Evolutionary conservation across 345 rosid genomes (phyloP).

Genomic region (Ricinus communis): DNA sequence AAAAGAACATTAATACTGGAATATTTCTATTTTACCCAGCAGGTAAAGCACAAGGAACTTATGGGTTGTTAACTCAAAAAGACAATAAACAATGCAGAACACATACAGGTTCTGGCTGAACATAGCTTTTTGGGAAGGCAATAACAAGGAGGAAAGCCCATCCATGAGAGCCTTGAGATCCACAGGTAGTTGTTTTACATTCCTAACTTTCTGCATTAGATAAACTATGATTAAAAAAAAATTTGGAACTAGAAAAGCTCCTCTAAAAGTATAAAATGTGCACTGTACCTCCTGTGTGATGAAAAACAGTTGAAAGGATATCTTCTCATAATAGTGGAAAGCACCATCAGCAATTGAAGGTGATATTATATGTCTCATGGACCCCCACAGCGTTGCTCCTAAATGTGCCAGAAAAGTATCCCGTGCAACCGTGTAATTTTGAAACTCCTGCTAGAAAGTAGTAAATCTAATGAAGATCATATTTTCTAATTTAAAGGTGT

Average conservation of each 20-base stretch:
- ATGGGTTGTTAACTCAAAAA: neutral
- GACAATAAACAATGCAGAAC: slow-evolving; percentile 19
- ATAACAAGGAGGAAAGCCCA: slow-evolving; percentile 82
- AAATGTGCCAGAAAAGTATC: slow-evolving; percentile 95
- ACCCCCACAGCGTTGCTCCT: slow-evolving; percentile 94
- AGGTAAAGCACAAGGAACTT: neutral
- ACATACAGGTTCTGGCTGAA: slow-evolving; percentile 75
- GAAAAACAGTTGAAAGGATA: slow-evolving; percentile 90
- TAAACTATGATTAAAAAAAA: slow-evolving; percentile 24
- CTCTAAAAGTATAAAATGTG: slow-evolving; percentile 12
- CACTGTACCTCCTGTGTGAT: slow-evolving; percentile 84
- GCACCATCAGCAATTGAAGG: slow-evolving; percentile 97
- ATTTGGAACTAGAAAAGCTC: slow-evolving; percentile 20
- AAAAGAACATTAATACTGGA: neutral
- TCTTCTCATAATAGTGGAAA: slow-evolving; percentile 91
- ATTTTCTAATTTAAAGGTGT: slow-evolving; percentile 17
- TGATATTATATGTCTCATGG: slow-evolving; percentile 86
- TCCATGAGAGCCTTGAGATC: slow-evolving; percentile 72
- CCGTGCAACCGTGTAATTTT: slow-evolving; percentile 94
- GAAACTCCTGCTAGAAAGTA: slow-evolving; percentile 61
- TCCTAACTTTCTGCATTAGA: slow-evolving; percentile 67
- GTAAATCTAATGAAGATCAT: slow-evolving; percentile 14
- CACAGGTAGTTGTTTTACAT: slow-evolving; percentile 70
- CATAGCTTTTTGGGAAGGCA: slow-evolving; percentile 80
- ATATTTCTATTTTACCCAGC: neutral